Evolutionary conservation across 306 rosid species (phyloP), one percentile per base, ranked within the genome.

Genomic region (Rosa chinensis): DNA sequence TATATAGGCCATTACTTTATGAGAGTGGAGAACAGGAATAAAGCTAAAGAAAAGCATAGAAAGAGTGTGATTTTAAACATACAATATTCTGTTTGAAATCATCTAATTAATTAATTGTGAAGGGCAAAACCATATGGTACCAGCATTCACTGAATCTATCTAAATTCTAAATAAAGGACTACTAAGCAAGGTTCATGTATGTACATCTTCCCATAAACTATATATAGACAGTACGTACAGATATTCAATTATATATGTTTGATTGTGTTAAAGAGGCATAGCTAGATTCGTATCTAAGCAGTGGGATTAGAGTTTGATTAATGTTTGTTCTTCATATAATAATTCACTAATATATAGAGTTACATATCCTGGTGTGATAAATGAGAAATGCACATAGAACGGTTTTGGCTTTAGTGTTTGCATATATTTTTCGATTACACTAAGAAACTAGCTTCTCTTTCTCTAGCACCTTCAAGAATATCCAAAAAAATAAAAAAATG

Each of bases 221-320:
- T 0, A 13, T 35, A 3, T 0, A 13, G 16, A 18, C 4, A 71
- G 40, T 61, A 2, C 3, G 8, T 43, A 50, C 28, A 35, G 37
- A 32, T 32, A 32, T 32, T 44, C 47, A 44, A 25, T 75, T 81
- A 4, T n/a, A n/a, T n/a, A n/a, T 79, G 85, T 79, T 63, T 53
- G 49, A 44, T 44, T 44, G 47, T 44, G 47, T 44, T 44, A 44
- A 44, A 44, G 79, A 66, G 35, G 44, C 69, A 81, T 78, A 32
- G 37, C 37, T 32, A 61, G 80, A 77, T 81, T 81, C 64, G 44
- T 3, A 74, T 39, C 23, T 52, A 50, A 78, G 80, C 7, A 9
- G 28, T 17, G 17, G 18, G 77, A 16, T 28, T 25, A 18, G 48
- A 17, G 47, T 52, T 35, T 1, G 8, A 10, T 52, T 50, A 18